phyloP scores from a whole-genome alignment of 148 eudicot genomes.

The Vaccinium macrocarpon region DNA sequence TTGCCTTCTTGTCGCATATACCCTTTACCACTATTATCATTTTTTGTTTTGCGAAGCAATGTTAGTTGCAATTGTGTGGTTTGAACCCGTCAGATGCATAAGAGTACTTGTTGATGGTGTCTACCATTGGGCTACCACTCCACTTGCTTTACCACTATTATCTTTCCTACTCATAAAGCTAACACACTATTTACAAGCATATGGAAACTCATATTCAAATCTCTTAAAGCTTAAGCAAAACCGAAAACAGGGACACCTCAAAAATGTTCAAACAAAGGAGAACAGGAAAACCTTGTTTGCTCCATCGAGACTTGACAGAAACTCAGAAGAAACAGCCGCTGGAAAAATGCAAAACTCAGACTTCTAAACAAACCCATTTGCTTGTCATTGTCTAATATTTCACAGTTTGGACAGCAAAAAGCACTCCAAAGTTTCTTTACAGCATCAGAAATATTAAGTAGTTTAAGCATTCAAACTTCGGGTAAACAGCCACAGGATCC shows the following conservation, averaged over 20 bases:
- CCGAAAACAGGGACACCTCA: neutral
- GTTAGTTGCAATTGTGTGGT: too few species aligned
- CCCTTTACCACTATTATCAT: too few species aligned
- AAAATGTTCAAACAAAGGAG: neutral
- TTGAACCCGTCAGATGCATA: too few species aligned
- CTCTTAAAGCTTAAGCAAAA: neutral
- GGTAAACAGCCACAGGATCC: neutral
- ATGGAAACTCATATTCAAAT: neutral
- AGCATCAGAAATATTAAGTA: neutral
- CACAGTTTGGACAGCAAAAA: neutral
- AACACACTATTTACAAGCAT: neutral
- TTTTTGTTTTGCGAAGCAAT: too few species aligned
- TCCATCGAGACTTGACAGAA: neutral
- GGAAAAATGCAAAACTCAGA: neutral
- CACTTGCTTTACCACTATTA: too few species aligned
- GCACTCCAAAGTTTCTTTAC: neutral
- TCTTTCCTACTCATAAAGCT: conserved; percentile 1
- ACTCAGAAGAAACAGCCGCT: neutral
- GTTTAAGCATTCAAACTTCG: neutral
- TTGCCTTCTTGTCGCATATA: too few species aligned
- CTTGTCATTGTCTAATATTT: neutral
- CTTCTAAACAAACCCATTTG: neutral
- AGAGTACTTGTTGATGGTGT: too few species aligned
- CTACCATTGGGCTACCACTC: too few species aligned
- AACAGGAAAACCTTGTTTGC: neutral